Percentiles rank a stretch among this genome's conserved stretches.
These are phyloP conservation scores for Aspergillus sp. DNA, from an alignment of 2,329 filamentous ascomycete genomes.

Conservation along the genomic window DNA sequence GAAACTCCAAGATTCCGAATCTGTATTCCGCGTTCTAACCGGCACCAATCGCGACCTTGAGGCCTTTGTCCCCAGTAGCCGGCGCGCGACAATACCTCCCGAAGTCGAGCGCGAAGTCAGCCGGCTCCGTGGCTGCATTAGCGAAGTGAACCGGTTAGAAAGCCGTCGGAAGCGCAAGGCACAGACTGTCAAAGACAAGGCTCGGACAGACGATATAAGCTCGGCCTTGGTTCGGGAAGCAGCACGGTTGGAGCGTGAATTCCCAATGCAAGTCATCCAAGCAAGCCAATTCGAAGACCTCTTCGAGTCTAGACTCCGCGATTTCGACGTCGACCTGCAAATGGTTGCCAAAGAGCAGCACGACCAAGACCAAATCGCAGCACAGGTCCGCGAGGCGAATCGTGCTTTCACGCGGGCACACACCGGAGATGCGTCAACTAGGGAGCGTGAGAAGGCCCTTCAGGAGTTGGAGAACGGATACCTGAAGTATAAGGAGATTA, in stretches of 20 bases:
- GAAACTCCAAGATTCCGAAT: conserved; percentile 75
- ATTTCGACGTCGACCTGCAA: conserved; percentile 77
- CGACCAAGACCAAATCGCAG: conserved; percentile 72
- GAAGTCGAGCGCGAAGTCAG: conserved; percentile 77
- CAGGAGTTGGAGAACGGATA: conserved; percentile 90
- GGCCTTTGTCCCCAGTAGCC: conserved; percentile 84
- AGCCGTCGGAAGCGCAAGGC: conserved; percentile 76
- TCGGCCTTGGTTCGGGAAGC: conserved; percentile 80
- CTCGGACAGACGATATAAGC: conserved; percentile 84
- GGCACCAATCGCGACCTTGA: conserved; percentile 79
- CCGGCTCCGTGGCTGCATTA: conserved; percentile 74
- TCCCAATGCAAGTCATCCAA: conserved; percentile 79
- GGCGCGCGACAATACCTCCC: conserved; percentile 75
- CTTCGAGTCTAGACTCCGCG: conserved; percentile 77
- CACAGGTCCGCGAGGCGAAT: conserved; percentile 72
- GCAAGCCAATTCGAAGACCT: conserved; percentile 89
- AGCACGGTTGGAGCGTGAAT: conserved; percentile 78
- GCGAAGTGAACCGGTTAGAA: conserved; percentile 81
- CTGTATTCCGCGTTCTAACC: conserved; percentile 71
- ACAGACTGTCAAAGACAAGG: conserved; percentile 74
- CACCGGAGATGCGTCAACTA: conserved; percentile 63
- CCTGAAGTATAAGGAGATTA: conserved; percentile 93
- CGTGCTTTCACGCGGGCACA: conserved; percentile 73
- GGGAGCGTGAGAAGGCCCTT: conserved; percentile 79
- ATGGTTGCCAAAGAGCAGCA: conserved; percentile 68